Conservation (phyloP, 2,329 filamentous ascomycete species). For the Metarhizium robertsii region DNA sequence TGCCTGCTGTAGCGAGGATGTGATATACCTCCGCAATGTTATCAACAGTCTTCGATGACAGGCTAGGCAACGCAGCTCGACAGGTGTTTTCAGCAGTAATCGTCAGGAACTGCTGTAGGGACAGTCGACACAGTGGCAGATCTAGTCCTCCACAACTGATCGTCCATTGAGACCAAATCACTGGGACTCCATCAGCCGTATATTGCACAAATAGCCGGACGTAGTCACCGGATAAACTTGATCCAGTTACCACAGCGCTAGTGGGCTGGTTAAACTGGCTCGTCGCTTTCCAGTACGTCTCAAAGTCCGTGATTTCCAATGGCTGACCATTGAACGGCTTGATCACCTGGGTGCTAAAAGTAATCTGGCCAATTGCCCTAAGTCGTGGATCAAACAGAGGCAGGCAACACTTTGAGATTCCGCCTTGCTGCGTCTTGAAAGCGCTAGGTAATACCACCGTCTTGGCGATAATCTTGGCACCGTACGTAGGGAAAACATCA, state of each 20-base stretch:
- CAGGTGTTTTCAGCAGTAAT: constrained; percentile 35
- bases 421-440: constrained; percentile 60
- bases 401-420: constrained; percentile 71
- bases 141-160: constrained; percentile 68
- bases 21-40: constrained; percentile 60
- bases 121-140: constrained; percentile 72
- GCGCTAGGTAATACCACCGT: constrained; percentile 84
- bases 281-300: constrained; percentile 98
- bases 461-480: constrained; percentile 93
- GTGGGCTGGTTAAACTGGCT: constrained; percentile 77
- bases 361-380: constrained; percentile 85
- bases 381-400: constrained; percentile 89
- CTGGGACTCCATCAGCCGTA: constrained; percentile 76
- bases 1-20: constrained; percentile 63
- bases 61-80: constrained; percentile 31
- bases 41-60: constrained; percentile 37
- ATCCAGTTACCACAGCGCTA: constrained; percentile 84
- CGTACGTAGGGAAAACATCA: constrained; percentile 94
- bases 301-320: constrained; percentile 94
- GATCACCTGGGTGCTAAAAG: constrained; percentile 91
- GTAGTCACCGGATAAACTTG: constrained; percentile 92
- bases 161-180: constrained; percentile 81
- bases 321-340: constrained; percentile 91
- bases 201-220: constrained; percentile 86
- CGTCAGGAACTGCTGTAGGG: constrained; percentile 59